Evolutionary conservation across 2,329 filamentous ascomycete species (phyloP), one percentile per base, ranked within the genome.

Genomic region (Calonectria henricotiae): DNA sequence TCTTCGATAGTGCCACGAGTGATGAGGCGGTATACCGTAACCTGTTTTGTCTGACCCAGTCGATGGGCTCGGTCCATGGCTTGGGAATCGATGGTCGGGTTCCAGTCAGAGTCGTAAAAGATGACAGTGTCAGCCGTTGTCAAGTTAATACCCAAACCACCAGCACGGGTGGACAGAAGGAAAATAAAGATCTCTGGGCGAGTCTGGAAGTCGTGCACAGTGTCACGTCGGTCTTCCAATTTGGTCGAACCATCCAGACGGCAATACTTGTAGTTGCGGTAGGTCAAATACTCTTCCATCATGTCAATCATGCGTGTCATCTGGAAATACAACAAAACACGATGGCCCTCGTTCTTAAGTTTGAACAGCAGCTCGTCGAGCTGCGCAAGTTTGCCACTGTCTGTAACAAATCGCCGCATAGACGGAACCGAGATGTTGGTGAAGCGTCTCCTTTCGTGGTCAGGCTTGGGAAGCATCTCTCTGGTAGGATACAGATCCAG

Each of bases 261-360:
- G 79, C 96, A 97, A 85, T 98, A 99, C 83, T 97, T 98, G 91
- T 98, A 98, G 85, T 98, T 98, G 81, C 96, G 94, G 85, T 98
- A 98, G 0, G 96, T 98, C 69, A 99, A 87, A 78, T 98, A 99
- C 83, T 99, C 96, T 82, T 99, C 96, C 94, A 98, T 98, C 71
- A 99, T 87, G 81, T 99, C 96, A 80, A 99, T 98, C 96, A 99
- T 99, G 80, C 94, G 93, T 4, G 96, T 99, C 96, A 99, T 99
- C 87, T 99, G 96, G 93, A 99, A 99, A 88, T 99, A 99, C 23
- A 99, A 87, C 65, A 99, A 87, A 25, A 99, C 96, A 79, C 96
- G 95, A 77, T 99, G 96, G 41, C 93, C 93, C 73, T 93, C 94
- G 72, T 94, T 93, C 88, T 98, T 99, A 78, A 99, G 91, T 81